Evolutionary conservation across 2,329 filamentous ascomycete genomes (phyloP), one percentile per base, ranked within the genome.

Genomic region (Rhynchosporium secalis): DNA sequence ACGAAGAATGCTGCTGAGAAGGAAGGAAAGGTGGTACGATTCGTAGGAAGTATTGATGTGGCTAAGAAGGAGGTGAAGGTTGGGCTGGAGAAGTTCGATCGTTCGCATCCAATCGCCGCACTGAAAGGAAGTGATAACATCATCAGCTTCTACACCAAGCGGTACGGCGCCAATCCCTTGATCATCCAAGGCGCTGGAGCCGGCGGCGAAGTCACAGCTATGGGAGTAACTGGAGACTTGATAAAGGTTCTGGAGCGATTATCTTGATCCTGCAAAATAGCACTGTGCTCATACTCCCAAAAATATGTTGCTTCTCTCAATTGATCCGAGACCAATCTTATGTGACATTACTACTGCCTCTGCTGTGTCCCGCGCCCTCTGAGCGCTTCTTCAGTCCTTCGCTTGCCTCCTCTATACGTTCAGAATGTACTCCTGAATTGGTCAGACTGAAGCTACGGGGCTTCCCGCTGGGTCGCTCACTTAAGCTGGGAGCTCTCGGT

Each of bases 81-180:
- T 62, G 94, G 95, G 2, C 78, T 99, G 68, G 89, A 97, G 82
- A 91, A 89, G 78, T 93, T 92, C 70, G 92, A 96, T 69, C 86
- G 86, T 70, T 90, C 89, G 64, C 92, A 96, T 74, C 91, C 95
- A 12, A 97, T 99, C 78, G 95, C 95, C 13, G 89, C 90, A 54
- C 82, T 99, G 62, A 96, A 96, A 83, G 95, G 95, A 41, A 98
- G 93, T 76, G 95, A 98, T 76, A 99, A 99, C 80, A 96, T 99
- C 75, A 96, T 99, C 75, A 96, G 89, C 81, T 97, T 99, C 81
- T 96, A 97, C 78, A 99, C 95, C 5, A 90, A 96, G 82, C 85
- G 95, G 72, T 99, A 99, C 74, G 92, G 92, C 62, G 84, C 81
- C 74, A 96, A 94, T 77, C 93, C 95, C 48, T 81, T 99, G 66